phyloP scores from a whole-genome alignment of 169 alveolate genomes.

The Cryptosporidium bovis region DNA sequence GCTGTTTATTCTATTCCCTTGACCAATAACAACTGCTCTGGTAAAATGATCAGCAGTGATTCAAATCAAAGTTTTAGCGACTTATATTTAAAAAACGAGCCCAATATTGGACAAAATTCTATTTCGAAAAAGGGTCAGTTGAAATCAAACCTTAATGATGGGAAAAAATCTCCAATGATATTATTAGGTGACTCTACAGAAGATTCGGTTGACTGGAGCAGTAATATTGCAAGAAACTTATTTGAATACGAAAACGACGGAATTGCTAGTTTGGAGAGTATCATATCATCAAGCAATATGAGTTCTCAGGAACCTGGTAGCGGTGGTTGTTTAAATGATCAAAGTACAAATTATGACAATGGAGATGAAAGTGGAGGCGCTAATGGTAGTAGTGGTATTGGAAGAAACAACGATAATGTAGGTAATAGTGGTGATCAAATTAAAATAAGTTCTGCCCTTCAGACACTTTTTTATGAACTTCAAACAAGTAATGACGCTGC shows the following conservation, averaged over 20 bases:
- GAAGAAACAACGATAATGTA: constrained; percentile 15
- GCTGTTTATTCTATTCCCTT: constrained; percentile 85
- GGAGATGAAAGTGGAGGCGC: not conserved
- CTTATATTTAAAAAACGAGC: not conserved
- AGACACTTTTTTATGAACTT: constrained; percentile 92
- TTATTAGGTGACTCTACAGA: constrained; percentile 34
- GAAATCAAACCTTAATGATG: constrained; percentile 18
- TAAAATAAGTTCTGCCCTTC: constrained; percentile 88
- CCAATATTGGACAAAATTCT: not conserved
- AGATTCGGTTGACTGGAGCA: constrained; percentile 64
- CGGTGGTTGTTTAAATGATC: not conserved
- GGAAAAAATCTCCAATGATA: not conserved
- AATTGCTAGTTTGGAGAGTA: constrained; percentile 56
- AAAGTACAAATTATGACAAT: not conserved
- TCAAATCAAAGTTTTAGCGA: not conserved
- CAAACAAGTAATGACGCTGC: constrained; percentile 90
- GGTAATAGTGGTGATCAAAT: constrained; percentile 83
- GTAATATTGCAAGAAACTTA: constrained; percentile 29
- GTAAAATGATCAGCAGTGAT: not conserved
- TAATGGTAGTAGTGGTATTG: not conserved
- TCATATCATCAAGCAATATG: constrained; percentile 17
- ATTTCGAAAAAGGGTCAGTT: not conserved
- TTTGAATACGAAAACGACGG: constrained; percentile 57
- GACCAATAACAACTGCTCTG: not conserved
- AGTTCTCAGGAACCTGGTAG: constrained; percentile 9